These are phyloP conservation scores for Scedosporium aurantiacum DNA, from an alignment of 2,329 filamentous ascomycete species.

Conservation along the genomic window DNA sequence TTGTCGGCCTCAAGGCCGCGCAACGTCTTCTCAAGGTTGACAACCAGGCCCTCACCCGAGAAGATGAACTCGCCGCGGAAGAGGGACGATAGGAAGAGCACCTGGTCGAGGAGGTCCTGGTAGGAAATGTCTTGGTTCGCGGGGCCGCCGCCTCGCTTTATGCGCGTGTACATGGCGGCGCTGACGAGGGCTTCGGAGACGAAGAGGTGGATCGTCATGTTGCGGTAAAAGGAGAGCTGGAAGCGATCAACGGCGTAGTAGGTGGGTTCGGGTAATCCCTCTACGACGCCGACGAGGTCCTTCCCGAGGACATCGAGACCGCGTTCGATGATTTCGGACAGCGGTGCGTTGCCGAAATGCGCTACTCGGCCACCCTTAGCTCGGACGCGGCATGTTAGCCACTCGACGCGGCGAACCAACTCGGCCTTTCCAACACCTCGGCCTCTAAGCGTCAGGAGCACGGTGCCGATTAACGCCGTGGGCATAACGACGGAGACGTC, in stretches of 20 bases:
- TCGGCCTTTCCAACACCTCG: constrained; percentile 84
- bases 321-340: constrained; percentile 74
- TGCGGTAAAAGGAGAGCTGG: constrained; percentile 94
- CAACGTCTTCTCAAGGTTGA: constrained; percentile 74
- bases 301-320: constrained; percentile 86
- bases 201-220: constrained; percentile 98
- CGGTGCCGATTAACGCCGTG: constrained; percentile 87
- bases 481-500: constrained; percentile 96
- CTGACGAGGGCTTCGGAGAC: constrained; percentile 87
- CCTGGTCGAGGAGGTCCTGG: constrained; percentile 61
- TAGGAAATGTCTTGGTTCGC: constrained; percentile 70
- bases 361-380: constrained; percentile 86
- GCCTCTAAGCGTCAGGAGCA: constrained; percentile 80
- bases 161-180: constrained; percentile 76
- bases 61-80: constrained; percentile 98
- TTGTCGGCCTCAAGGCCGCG: constrained; percentile 65
- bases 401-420: constrained; percentile 75
- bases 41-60: constrained; percentile 68
- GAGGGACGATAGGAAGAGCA: constrained; percentile 80
- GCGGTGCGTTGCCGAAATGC: constrained; percentile 74
- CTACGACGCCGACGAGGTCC: constrained; percentile 70
- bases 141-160: constrained; percentile 84
- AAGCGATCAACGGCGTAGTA: constrained; percentile 94
- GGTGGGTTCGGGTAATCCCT: constrained; percentile 76
- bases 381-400: constrained; percentile 72